Evolutionary conservation across 2,329 filamentous ascomycete genomes (phyloP), one percentile per base, ranked within the genome.

Genomic region (Scolecobasidium constrictum): DNA sequence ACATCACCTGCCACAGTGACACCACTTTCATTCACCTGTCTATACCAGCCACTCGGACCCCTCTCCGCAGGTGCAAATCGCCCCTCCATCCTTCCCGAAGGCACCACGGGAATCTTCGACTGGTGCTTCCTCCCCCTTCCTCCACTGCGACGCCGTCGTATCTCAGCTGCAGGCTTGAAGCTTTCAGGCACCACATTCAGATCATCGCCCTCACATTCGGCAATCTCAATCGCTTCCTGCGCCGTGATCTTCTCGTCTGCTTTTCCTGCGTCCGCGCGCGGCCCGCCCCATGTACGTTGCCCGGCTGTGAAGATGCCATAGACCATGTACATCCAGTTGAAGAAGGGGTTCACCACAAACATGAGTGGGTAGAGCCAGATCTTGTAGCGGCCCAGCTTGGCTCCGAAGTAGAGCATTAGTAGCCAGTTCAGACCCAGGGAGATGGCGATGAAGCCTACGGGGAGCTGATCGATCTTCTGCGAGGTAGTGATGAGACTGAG

Each of bases 281-380:
- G 92, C 0, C 90, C 90, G 50, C 90, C 90, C 90, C 92, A 98
- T 2, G 90, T 96, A 50, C 90, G 75, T 59, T 94, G 86, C 16
- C 88, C 87, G 21, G 88, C 87, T 1, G 90, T 95, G 62, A 94
- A 92, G 52, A 94, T 93, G 35, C 87, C 88, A 60, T 95, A 94
- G 2, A 94, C 83, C 83, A 95, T 94, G 66, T 96, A 96, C 46
- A 86, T 76, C 90, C 90, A 96, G 63, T 96, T 96, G 72, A 95
- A 88, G 57, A 96, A 93, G 1, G 92, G 90, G 56, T 95, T 96
- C 49, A 95, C 62, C 37, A 94, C 65, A 58, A 95, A 96, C 87
- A 96, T 95, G 48, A 96, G 54, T 0, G 90, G 90, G 58, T 96
- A 96, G 4, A 96, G 70, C 81, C 86, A 90, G 48, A 93, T 83